Evolutionary conservation across 805 yeast species (phyloP), one percentile per base, ranked within the genome.

Genomic region (Kodamaea kaohsiungensis): DNA sequence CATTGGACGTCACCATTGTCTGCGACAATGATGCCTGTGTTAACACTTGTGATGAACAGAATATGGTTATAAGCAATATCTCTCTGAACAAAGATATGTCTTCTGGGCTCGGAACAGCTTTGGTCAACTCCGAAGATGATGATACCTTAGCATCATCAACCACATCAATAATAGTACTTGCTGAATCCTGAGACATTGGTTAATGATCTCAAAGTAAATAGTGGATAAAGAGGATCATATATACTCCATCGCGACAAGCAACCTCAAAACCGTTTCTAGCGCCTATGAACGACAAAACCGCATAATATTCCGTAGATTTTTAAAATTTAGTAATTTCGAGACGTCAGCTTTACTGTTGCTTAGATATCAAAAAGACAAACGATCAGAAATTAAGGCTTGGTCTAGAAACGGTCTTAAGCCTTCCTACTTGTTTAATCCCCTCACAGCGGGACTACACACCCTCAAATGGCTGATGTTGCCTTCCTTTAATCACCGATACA

Each of bases 1-100:
- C 48, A 3, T 53, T 43, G 1, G 60, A 51, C 2, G 66, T 57
- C 13, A 58, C 59, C 51, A 67, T 62, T 10, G 73, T 69, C 53
- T 70, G 75, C 0, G 69, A 54, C 13, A 66, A 64, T 16, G 67
- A 61, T 9, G 71, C 67, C 56, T 70, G 74, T 15, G 72, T 68
- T 10, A 69, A 25, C 22, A 70, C 46, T 50, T 70, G 73, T 1
- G 73, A 63, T 42, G 68, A 30, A 35, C 70, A 65, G 30, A 68
- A 45, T 17, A 63, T 57, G 7, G 48, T 48, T n/a, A 71, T 51
- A 54, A 72, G 68, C 18, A 59, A 37, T 2, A 56, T 22, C 53
- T 70, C 75, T 25, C 68, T 53, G 6, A 49, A 2, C 0, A 51
- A 4, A 3, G 66, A 54, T 9, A 71, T 72, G 16, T 69, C 68